A percentile compares a stretch with the other conserved stretches of the same genome.
Conservation (phyloP, 208 protist species). For the Phytomonas serpens region DNA sequence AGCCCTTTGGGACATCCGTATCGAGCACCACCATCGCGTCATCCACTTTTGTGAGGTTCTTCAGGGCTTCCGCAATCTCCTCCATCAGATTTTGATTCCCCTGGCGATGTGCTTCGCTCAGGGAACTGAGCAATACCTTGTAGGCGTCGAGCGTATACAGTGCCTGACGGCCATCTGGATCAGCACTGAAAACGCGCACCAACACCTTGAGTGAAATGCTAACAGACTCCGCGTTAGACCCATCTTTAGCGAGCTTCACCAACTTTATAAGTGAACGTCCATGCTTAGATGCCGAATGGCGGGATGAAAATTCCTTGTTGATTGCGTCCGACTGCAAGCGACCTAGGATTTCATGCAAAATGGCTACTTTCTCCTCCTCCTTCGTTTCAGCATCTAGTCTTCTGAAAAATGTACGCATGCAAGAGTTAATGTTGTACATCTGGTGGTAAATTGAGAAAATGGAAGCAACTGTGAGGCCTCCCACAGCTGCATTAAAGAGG, state of each 20-base stretch:
- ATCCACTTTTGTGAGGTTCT: constrained; percentile 54
- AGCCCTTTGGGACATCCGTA: constrained; percentile 57
- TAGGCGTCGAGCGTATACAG: constrained; percentile 48
- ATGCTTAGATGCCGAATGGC: constrained; percentile 40
- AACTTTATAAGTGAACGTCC: constrained; percentile 41
- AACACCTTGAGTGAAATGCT: constrained; percentile 37
- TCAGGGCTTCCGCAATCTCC: constrained; percentile 50
- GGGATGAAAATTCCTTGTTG: constrained; percentile 35
- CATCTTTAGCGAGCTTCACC: constrained; percentile 47
- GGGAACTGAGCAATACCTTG: constrained; percentile 42
- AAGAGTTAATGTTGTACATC: constrained; percentile 45
- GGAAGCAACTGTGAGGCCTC: constrained; percentile 30
- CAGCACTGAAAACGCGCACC: constrained; percentile 45
- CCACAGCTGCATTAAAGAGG: constrained; percentile 57
- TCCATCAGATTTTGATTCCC: constrained; percentile 66
- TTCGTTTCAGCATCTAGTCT: constrained; percentile 29
- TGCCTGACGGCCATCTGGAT: constrained; percentile 38
- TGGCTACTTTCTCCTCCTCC: constrained; percentile 23
- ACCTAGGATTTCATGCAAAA: constrained; percentile 37
- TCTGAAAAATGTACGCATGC: constrained; percentile 25
- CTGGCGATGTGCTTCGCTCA: constrained; percentile 77
- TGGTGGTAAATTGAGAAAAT: constrained; percentile 79
- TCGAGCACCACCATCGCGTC: constrained; percentile 63
- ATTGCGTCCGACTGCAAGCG: constrained; percentile 52
- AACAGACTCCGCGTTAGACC: constrained; percentile 43